These are phyloP conservation scores for Mucor mucedo DNA, from an alignment of 371 early-diverging fungal genomes.

Conservation along the genomic window DNA sequence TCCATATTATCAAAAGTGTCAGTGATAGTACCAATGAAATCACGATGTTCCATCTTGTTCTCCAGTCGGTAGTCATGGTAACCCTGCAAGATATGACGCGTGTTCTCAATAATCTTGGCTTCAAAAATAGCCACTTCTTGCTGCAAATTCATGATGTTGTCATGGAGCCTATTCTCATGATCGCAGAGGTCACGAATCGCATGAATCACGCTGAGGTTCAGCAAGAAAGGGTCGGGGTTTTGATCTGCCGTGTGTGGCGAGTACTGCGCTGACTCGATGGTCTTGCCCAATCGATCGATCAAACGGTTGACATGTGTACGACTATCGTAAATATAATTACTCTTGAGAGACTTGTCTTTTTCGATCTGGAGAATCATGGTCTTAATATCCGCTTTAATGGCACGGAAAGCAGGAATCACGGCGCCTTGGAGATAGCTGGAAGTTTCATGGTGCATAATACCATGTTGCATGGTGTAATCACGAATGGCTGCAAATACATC, in stretches of 20 bases:
- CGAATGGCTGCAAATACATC: constrained; percentile 49
- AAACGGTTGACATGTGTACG: constrained; percentile 36
- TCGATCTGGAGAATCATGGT: constrained; percentile 32
- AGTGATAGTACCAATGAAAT: constrained; percentile 32
- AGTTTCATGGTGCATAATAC: constrained; percentile 47
- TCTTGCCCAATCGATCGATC: constrained; percentile 33
- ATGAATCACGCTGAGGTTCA: constrained; percentile 42
- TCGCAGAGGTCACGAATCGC: constrained; percentile 37
- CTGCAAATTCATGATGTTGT: constrained; percentile 46
- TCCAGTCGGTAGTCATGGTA: constrained; percentile 40
- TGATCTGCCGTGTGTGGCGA: constrained; percentile 36
- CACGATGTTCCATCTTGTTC: constrained; percentile 37
- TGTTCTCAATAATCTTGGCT: constrained; percentile 39
- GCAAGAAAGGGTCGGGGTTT: constrained; percentile 41
- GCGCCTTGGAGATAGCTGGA: constrained; percentile 38
- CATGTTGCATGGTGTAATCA: constrained; percentile 43
- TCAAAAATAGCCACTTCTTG: constrained; percentile 49
- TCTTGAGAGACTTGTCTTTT: constrained; percentile 43
- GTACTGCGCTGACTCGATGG: constrained; percentile 26
- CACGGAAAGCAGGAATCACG: constrained; percentile 42
- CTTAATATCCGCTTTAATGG: constrained; percentile 47
- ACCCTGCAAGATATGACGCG: constrained; percentile 32
- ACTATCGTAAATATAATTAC: constrained; percentile 35
- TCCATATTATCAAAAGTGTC: constrained; percentile 28
- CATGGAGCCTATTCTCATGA: constrained; percentile 51